phyloP scores from a whole-genome alignment of 2,329 filamentous ascomycete genomes.

The Aspergillus sp. region DNA sequence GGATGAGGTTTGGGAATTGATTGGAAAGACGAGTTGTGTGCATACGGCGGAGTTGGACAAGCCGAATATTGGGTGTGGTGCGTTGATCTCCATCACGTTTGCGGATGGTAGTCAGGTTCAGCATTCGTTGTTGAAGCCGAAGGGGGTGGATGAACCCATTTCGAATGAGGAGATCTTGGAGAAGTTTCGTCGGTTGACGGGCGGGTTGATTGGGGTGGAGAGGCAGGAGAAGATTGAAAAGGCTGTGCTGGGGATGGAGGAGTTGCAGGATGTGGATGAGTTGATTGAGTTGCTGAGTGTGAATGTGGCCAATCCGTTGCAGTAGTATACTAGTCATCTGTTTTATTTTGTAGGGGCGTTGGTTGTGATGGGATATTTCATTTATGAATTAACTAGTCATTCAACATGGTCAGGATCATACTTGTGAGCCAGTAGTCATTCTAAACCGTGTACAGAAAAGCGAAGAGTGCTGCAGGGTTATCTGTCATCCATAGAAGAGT shows the following conservation, averaged over 20 bases:
- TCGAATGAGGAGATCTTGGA: conserved; percentile 8
- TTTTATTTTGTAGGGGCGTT: neutral
- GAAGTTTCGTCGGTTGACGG: conserved; percentile 1
- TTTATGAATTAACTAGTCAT: no score
- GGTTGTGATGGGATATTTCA: neutral
- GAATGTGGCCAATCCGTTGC: neutral
- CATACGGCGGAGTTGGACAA: neutral
- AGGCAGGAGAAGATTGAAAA: neutral
- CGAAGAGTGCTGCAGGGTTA: no score
- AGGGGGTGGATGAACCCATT: conserved; percentile 1
- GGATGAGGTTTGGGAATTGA: conserved; percentile 1
- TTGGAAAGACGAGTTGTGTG: neutral
- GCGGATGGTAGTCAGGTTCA: neutral
- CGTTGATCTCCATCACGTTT: neutral
- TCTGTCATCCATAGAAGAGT: no score
- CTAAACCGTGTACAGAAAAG: no score
- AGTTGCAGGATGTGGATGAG: conserved; percentile 1
- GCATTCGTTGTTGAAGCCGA: neutral
- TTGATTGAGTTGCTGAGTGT: neutral
- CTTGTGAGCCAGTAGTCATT: no score
- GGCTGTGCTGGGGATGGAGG: neutral
- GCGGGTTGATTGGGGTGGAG: neutral
- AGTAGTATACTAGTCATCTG: neutral
- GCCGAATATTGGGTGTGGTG: neutral
- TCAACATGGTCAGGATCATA: no score